Conservation (phyloP, 2,329 filamentous ascomycete genomes). For the Mollisia scopiformis region DNA sequence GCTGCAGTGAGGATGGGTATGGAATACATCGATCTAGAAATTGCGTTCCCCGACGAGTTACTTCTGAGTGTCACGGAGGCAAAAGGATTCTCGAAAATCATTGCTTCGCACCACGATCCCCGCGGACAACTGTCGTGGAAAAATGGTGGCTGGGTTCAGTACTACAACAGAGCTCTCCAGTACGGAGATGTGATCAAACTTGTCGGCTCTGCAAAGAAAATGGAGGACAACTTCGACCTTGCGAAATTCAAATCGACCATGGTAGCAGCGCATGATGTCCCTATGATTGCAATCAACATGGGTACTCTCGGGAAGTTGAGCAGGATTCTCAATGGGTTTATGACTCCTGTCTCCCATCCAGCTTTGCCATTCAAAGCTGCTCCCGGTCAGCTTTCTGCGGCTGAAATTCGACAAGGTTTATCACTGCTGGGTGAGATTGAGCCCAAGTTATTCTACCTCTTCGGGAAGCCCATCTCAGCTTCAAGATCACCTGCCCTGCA, state of each 20-base stretch:
- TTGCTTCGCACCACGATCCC: slow-evolving; percentile 95
- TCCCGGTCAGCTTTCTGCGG: slow-evolving; percentile 88
- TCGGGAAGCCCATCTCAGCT: slow-evolving; percentile 81
- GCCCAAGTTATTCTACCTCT: slow-evolving; percentile 79
- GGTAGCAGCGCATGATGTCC: slow-evolving; percentile 72
- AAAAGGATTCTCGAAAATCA: slow-evolving; percentile 77
- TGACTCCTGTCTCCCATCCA: slow-evolving; percentile 93
- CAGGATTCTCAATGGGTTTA: slow-evolving; percentile 86
- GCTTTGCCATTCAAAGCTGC: slow-evolving; percentile 90
- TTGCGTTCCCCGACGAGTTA: slow-evolving; percentile 79
- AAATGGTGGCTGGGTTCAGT: slow-evolving; percentile 88
- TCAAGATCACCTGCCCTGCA: slow-evolving; percentile 89
- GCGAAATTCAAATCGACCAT: slow-evolving; percentile 81
- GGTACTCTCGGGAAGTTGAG: slow-evolving; percentile 84
- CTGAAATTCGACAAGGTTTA: slow-evolving; percentile 81
- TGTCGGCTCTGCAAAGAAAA: slow-evolving; percentile 74
- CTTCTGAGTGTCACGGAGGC: slow-evolving; percentile 67
- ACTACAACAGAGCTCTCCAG: slow-evolving; percentile 88
- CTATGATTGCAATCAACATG: slow-evolving; percentile 96
- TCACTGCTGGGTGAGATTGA: slow-evolving; percentile 79
- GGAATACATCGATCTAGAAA: slow-evolving; percentile 92
- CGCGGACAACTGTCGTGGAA: slow-evolving; percentile 79
- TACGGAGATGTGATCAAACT: slow-evolving; percentile 95
- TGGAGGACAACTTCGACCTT: slow-evolving; percentile 87
- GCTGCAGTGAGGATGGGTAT: slow-evolving; percentile 81